phyloP scores from a whole-genome alignment of 2,329 filamentous ascomycete genomes.

The Hymenotorrendiella dingleyae region DNA sequence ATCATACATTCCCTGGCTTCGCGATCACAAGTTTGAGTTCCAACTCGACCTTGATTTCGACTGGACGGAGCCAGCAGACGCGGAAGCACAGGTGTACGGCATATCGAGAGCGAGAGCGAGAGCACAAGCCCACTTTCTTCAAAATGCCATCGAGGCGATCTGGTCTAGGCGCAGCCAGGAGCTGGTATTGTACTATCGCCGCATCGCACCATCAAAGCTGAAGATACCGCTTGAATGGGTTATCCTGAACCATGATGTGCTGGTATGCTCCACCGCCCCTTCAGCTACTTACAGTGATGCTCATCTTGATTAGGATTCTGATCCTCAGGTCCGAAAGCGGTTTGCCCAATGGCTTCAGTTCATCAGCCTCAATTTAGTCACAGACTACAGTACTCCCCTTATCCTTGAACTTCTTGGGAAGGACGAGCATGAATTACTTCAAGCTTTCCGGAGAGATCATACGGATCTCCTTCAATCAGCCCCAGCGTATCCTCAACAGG shows the following conservation, averaged over 20 bases:
- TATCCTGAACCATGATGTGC: constrained; percentile 7
- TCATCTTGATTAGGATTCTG: constrained; percentile 7
- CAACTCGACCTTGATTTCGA: constrained; percentile 3
- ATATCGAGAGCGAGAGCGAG: too few relatives aligned
- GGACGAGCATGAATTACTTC: constrained; percentile 10
- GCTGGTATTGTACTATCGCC: not conserved
- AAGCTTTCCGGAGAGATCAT: constrained; percentile 6
- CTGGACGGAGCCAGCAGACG: constrained; percentile 3
- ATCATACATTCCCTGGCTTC: constrained; percentile 10
- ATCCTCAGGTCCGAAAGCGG: constrained; percentile 4
- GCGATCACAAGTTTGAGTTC: constrained; percentile 7
- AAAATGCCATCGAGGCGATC: constrained; percentile 9
- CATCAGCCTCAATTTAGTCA: constrained; percentile 9
- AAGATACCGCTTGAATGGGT: constrained; percentile 1
- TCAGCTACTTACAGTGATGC: constrained; percentile 3
- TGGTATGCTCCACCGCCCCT: constrained; percentile 8
- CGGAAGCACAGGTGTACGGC: constrained; percentile 1
- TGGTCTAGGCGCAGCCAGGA: constrained; percentile 4
- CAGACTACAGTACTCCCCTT: constrained; percentile 8
- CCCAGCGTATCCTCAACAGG: not conserved
- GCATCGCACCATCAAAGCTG: not conserved
- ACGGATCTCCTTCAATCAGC: constrained; percentile 5
- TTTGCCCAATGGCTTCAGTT: constrained; percentile 10
- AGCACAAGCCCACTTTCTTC: constrained; percentile 3
- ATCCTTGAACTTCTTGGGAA: constrained; percentile 9